Base-by-base conservation (phyloP, 495 filamentous ascomycete species). In the Xylaria bambusicola region DNA sequence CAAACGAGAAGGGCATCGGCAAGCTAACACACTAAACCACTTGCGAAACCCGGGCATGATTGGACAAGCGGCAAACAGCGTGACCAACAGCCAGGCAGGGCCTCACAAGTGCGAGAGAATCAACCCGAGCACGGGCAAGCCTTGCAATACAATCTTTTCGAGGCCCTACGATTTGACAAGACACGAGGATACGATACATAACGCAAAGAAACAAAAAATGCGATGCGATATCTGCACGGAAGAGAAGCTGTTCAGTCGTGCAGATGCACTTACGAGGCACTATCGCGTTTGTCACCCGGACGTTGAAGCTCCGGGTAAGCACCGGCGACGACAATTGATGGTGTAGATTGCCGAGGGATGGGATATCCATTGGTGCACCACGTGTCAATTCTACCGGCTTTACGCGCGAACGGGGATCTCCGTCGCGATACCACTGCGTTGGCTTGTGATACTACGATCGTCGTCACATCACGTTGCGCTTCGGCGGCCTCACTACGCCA, bases 171-270 rank as follows among this genome's bases (percentile, higher is more conserved):
- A 98, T 75, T 83, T 98, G 31, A 98, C 94, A 9, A 83, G 94
- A 9, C 94, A 98, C 71, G 94, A 98, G 73, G 93, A 97, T 65
- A 98, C 94, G 10, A 97, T 98, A 64, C 94, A 98, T 80, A 97
- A 96, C 64, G 88, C 87, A 4, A 83, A 87, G 65, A 96, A 97
- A 83, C 86, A 91, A 68, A 98, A 98, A 76, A 92, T 96, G n/a
- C 86, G 91, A 21, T 98, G 93, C 72, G 86, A 92, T 53, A 75
- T 95, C 47, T 98, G 93, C 75, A 92, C 90, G n/a, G 94, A 98
- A 62, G 93, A 97, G 68, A 97, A 98, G 81, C 93, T 91, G 0
- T 97, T 98, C 68, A 93, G 89, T 58, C 84, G 94, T 62, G 93
- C 92, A 62, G 94, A 97, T 78, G 94, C 82, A 2, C 81, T 97